Conservation (phyloP, 495 filamentous ascomycete genomes). For the Penicillium coprophilum region DNA sequence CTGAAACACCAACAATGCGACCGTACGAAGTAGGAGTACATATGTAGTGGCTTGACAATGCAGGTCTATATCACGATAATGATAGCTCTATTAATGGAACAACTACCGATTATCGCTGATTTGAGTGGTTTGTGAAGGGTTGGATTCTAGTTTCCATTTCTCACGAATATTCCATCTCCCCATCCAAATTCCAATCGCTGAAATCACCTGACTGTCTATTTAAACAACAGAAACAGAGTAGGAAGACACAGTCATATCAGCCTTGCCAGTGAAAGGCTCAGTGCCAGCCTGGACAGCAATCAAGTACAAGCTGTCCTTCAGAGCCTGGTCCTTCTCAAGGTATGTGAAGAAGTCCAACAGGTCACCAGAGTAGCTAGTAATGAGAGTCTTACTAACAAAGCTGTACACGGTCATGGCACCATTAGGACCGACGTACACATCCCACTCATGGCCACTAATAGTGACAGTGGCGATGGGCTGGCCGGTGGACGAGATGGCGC, state of each 20-base stretch:
- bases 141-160: neutral
- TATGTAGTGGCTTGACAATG: neutral
- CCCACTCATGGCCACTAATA: slow-evolving; percentile 52
- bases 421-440: slow-evolving; percentile 57
- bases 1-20: neutral
- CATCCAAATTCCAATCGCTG: neutral
- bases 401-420: slow-evolving; percentile 58
- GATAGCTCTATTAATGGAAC: neutral
- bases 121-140: neutral
- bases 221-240: slow-evolving; percentile 46
- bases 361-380: slow-evolving; percentile 55
- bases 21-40: neutral
- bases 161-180: neutral
- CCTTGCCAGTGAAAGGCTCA: slow-evolving; percentile 53
- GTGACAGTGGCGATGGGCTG: slow-evolving; percentile 52
- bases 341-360: slow-evolving; percentile 58
- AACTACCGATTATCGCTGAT: neutral
- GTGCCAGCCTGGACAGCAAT: slow-evolving; percentile 56
- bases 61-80: neutral
- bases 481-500: slow-evolving; percentile 60
- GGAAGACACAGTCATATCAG: slow-evolving; percentile 35
- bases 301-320: slow-evolving; percentile 55
- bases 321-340: slow-evolving; percentile 47
- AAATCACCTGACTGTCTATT: slow-evolving; percentile 4
- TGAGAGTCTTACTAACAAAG: slow-evolving; percentile 54